Base-by-base conservation (phyloP, 2,329 filamentous ascomycete genomes). In the Diplodia scrobiculata region DNA sequence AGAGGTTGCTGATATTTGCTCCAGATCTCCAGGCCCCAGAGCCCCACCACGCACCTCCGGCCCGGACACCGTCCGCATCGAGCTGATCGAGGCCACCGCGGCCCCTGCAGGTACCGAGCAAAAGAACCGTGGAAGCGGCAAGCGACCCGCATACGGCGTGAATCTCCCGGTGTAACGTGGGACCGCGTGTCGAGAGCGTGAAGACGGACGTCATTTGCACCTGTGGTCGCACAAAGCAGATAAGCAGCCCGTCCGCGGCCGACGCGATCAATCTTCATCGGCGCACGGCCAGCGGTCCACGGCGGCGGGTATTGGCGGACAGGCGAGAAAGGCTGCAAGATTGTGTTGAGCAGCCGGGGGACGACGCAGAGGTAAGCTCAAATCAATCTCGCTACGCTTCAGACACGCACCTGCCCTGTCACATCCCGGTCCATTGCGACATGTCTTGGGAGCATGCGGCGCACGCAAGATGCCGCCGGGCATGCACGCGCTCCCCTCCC, bases 171-270 rank as follows among this genome's bases (percentile, higher is more conserved):
- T 63, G 55, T 27, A 66, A 66, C 65, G 65, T 66, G 65, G 29
- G 34, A 54, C 55, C 14, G 36, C 21, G 48, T 17, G n/a, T 54
- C 52, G 19, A 36, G 53, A 53, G 58, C 38, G 65, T 62, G 58
- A 66, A 66, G 55, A 66, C 38, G 47, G 65, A 66, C 65, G 65
- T 66, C 65, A 66, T 62, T 66, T 63, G 65, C 65, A 58, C 45
- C 65, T 25, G 48, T 48, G 21, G 65, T 66, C 27, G 58, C 47
- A 66, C 65, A 53, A 41, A 27, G 9, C 27, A 25, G 54, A 66
- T 41, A 66, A 60, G 41, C 63, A 65, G 62, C 36, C n/a, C 62
- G 29, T 17, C 13, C 6, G n/a, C 48, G 41, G 47, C 36, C 10
- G 51, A 54, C 50, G 51, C 63, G 52, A 34, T 50, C 52, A 58